These are phyloP conservation scores for Cocos nucifera DNA, from an alignment of 176 grass and related monocot species.

Conservation along the genomic window DNA sequence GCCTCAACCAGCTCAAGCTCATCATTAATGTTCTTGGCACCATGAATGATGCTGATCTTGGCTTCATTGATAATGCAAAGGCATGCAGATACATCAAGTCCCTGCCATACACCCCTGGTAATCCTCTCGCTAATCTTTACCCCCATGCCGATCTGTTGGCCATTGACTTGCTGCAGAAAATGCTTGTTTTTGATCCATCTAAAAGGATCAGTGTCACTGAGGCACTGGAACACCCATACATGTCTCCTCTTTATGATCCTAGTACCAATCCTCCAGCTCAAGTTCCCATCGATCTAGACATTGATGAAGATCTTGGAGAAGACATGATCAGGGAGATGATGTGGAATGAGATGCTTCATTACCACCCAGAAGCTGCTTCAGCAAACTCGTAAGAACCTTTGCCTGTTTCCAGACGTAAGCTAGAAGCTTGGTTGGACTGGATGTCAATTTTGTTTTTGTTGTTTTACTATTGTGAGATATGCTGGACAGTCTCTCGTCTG, in stretches of 20 bases:
- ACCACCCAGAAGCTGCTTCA: slow-evolving; percentile 28
- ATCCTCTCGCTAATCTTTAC: slow-evolving; percentile 28
- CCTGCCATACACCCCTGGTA: slow-evolving; percentile 31
- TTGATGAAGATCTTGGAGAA: slow-evolving; percentile 35
- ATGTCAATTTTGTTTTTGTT: too few species aligned
- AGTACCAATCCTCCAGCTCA: slow-evolving; percentile 25
- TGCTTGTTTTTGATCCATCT: slow-evolving; percentile 37
- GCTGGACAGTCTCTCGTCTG: too few species aligned
- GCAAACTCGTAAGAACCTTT: slow-evolving; percentile 19
- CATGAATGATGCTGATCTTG: slow-evolving; percentile 30
- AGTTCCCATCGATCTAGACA: slow-evolving; percentile 33
- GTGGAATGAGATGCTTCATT: slow-evolving; percentile 38
- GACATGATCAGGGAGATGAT: slow-evolving; percentile 39
- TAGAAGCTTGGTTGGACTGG: slow-evolving; percentile 2
- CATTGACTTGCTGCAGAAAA: slow-evolving; percentile 32
- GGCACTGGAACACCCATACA: slow-evolving; percentile 31
- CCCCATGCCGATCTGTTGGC: slow-evolving; percentile 29
- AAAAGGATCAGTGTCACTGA: slow-evolving; percentile 36
- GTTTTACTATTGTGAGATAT: too few species aligned
- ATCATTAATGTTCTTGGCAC: slow-evolving; percentile 37
- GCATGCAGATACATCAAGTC: slow-evolving; percentile 36
- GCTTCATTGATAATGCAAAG: slow-evolving; percentile 35
- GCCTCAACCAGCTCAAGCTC: slow-evolving; percentile 42
- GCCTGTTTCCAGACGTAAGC: slow-evolving; percentile 9
- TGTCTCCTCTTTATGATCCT: slow-evolving; percentile 30